Conservation (phyloP, 345 rosid genomes). For the Luvunga scandens region DNA sequence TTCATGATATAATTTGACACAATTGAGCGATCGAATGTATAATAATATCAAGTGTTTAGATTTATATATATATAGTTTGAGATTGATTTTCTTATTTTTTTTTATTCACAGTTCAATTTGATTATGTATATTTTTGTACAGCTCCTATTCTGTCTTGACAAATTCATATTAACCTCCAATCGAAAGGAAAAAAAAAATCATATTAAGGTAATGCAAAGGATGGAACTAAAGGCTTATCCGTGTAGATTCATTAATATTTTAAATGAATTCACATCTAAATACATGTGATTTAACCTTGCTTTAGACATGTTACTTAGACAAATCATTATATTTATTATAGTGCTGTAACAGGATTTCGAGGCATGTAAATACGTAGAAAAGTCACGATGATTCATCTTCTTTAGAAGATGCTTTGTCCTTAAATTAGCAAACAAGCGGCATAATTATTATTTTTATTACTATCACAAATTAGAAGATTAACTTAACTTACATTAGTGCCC, state of each 20-base stretch:
- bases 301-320: neutral
- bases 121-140: too few relatives aligned
- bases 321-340: neutral
- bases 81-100: too few relatives aligned
- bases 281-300: neutral
- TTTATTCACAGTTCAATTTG: too few relatives aligned
- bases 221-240: neutral
- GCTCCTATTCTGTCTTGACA: neutral
- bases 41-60: too few relatives aligned
- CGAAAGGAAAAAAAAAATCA: too few relatives aligned
- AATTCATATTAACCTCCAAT: neutral
- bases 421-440: conserved; percentile 14
- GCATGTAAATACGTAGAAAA: neutral
- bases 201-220: neutral
- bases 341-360: neutral
- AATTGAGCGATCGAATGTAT: too few relatives aligned
- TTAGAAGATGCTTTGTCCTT: conserved; percentile 9
- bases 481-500: conserved; percentile 32
- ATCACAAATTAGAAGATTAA: conserved; percentile 30
- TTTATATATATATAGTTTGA: too few relatives aligned
- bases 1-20: too few relatives aligned
- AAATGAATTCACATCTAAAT: neutral
- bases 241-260: neutral
- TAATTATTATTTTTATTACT: conserved; percentile 19
- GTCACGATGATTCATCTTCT: neutral